Percentiles rank a stretch among this genome's conserved stretches.
Conservation (phyloP, 352 stramenopile species). For the Bremia lactucae region DNA sequence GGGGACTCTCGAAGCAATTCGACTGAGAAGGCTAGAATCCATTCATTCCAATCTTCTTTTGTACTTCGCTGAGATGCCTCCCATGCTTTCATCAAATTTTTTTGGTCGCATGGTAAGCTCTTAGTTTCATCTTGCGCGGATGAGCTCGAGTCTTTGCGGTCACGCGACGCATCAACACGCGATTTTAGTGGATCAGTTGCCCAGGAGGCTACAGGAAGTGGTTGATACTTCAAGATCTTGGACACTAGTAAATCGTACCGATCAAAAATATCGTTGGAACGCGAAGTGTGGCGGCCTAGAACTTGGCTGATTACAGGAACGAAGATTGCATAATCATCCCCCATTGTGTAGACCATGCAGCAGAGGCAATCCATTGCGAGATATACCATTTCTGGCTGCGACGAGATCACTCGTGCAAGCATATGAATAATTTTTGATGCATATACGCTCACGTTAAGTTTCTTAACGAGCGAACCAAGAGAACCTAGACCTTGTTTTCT, state of each 20-base stretch:
- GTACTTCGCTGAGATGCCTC: slow-evolving; percentile 75
- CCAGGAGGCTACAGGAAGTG: slow-evolving; percentile 73
- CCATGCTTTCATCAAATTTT: slow-evolving; percentile 80
- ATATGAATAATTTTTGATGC: slow-evolving; percentile 87
- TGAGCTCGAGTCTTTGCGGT: slow-evolving; percentile 27
- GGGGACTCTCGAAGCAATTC: slow-evolving; percentile 96
- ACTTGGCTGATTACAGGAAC: slow-evolving; percentile 80
- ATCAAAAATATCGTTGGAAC: slow-evolving; percentile 79
- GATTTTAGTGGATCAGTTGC: slow-evolving; percentile 58
- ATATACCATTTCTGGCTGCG: slow-evolving; percentile 75
- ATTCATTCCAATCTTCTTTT: slow-evolving; percentile 97
- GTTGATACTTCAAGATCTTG: slow-evolving; percentile 83
- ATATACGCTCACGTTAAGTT: slow-evolving; percentile 83
- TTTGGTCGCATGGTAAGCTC: slow-evolving; percentile 69
- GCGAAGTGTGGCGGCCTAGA: slow-evolving; percentile 52
- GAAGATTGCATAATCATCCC: slow-evolving; percentile 84
- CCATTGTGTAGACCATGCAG: slow-evolving; percentile 86
- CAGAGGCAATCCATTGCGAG: slow-evolving; percentile 82
- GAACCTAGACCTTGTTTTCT: slow-evolving; percentile 74
- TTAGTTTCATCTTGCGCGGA: slow-evolving; percentile 53
- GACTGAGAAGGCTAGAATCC: slow-evolving; percentile 95
- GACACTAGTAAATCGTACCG: slow-evolving; percentile 81
- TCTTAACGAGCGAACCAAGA: slow-evolving; percentile 79
- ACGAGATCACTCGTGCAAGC: slow-evolving; percentile 73
- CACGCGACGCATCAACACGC: slow-evolving; percentile 22